A percentile compares a stretch with the other conserved stretches of the same genome.
These are phyloP conservation scores for Umbelopsis sp. DNA, from an alignment of 192 early-diverging fungal species.

Conservation along the genomic window DNA sequence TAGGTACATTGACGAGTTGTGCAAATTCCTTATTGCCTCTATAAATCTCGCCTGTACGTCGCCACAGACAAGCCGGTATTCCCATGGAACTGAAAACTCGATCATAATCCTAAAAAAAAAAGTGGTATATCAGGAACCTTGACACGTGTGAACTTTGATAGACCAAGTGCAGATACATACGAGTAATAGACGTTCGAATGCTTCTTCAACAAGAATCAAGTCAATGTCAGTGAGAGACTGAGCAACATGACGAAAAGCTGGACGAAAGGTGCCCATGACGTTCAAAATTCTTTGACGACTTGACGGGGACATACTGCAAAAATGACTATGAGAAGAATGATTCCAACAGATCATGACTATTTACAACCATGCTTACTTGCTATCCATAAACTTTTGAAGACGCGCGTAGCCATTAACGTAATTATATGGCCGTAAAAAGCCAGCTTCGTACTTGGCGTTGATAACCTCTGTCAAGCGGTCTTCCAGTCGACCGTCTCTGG, in stretches of 20 bases:
- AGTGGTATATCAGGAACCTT: not conserved
- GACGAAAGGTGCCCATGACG: constrained; percentile 89
- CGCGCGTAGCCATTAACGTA: constrained; percentile 91
- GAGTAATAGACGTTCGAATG: constrained; percentile 92
- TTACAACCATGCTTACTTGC: constrained; percentile 48
- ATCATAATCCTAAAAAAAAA: constrained; percentile 83
- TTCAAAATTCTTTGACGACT: constrained; percentile 81
- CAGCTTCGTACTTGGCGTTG: constrained; percentile 95
- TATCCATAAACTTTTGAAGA: constrained; percentile 93
- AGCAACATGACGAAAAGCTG: constrained; percentile 87
- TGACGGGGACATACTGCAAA: constrained; percentile 65
- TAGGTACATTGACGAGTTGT: constrained; percentile 78
- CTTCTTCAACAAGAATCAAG: constrained; percentile 93
- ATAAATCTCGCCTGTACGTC: constrained; percentile 96
- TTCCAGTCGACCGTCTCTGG: constrained; percentile 81
- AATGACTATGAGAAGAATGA: not conserved
- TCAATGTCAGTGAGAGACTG: constrained; percentile 93
- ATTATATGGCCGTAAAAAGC: constrained; percentile 95
- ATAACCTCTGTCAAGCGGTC: constrained; percentile 92
- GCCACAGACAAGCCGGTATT: constrained; percentile 94
- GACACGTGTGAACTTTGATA: not conserved
- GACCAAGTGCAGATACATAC: constrained; percentile 31
- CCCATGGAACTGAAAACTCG: constrained; percentile 95
- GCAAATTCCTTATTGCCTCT: constrained; percentile 97
- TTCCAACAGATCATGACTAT: not conserved